Base-by-base conservation (phyloP, 495 filamentous ascomycete species). In the Lindgomyces ingoldianus region DNA sequence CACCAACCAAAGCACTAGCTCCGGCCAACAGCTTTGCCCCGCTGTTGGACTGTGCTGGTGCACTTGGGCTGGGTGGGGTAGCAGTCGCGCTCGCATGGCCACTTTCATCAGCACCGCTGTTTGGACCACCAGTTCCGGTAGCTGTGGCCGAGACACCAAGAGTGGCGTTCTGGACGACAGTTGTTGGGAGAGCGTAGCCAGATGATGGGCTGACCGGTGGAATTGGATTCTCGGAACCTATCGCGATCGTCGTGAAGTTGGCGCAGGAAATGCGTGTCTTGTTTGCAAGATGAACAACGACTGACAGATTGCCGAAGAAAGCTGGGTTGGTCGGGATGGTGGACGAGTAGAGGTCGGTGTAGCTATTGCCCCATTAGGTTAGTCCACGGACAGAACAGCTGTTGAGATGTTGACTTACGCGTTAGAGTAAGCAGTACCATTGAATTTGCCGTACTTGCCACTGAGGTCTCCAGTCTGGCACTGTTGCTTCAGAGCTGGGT, bases 381-480 rank as follows among this genome's bases (percentile, higher is more conserved):
- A 60, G 27, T 60, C 22, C 47, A 12, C 18, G 46, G 16, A 33
- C 18, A 44, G 18, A 19, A 21, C 44, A 26, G 24, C 14, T 8
- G 26, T n/a, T 42, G n/a, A 6, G 26, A 48, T 24, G 26, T 14
- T 9, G 2, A 66, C 66, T 64, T 74, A 77, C 75, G 19, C 56
- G 8, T 74, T 69, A 14, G 71, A 45, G 63, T 71, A 77, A 24
- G 63, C 46, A 27, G 79, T 79, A 24, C 64, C 75, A 36, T 74
- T 80, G 72, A 93, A 85, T 45, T 79, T 80, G 55, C 88, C 89
- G 70, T 91, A 82, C 80, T 96, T 96, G 70, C 92, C 92, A 65
- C 84, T 81, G 53, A 96, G 76, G 75, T 96, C 92, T 62, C 92
- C 92, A 25, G 90, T 85, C 74, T 95, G 85, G 79, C 92, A 96